Percentiles rank a stretch among this genome's conserved stretches.
These are phyloP conservation scores for Lentinula detonsa DNA, from an alignment of 768 basidiomycete species.

Conservation along the genomic window DNA sequence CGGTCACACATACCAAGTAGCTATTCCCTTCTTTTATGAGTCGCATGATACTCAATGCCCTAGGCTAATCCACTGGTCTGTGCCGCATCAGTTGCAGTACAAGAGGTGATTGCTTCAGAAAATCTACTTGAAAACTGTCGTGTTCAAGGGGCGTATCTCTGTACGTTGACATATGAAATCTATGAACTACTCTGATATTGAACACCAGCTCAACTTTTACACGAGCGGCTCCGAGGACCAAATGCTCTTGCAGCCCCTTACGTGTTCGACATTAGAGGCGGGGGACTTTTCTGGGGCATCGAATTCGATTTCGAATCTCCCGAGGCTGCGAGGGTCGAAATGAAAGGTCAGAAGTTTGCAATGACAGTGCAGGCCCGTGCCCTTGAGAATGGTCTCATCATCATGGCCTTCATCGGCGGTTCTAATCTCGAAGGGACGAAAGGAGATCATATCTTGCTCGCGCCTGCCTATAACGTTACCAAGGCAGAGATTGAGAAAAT, in stretches of 20 bases:
- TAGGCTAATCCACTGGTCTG: slow-evolving; percentile 73
- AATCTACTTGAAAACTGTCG: slow-evolving; percentile 65
- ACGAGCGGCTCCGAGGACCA: slow-evolving; percentile 45
- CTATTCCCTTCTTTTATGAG: neutral
- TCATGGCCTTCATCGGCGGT: slow-evolving; percentile 72
- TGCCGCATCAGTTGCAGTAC: slow-evolving; percentile 77
- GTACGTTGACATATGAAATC: neutral
- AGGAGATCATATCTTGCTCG: slow-evolving; percentile 68
- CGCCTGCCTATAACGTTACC: slow-evolving; percentile 78
- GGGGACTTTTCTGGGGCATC: slow-evolving; percentile 78
- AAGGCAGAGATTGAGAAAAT: slow-evolving; percentile 64
- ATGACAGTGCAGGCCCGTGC: slow-evolving; percentile 66
- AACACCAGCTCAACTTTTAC: slow-evolving; percentile 39
- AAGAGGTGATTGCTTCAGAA: slow-evolving; percentile 62
- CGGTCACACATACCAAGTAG: slow-evolving; percentile 80
- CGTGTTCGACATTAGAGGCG: slow-evolving; percentile 77
- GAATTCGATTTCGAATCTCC: slow-evolving; percentile 67
- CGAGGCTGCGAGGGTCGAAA: slow-evolving; percentile 36
- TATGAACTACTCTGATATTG: neutral
- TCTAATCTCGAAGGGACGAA: slow-evolving; percentile 61
- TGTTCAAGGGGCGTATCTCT: slow-evolving; percentile 40
- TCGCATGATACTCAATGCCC: neutral
- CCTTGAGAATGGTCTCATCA: slow-evolving; percentile 58
- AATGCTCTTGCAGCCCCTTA: slow-evolving; percentile 57
- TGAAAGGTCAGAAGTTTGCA: slow-evolving; percentile 53